These are phyloP conservation scores for Ogataea pignaliae DNA, from an alignment of 805 yeast species.

Conservation along the genomic window DNA sequence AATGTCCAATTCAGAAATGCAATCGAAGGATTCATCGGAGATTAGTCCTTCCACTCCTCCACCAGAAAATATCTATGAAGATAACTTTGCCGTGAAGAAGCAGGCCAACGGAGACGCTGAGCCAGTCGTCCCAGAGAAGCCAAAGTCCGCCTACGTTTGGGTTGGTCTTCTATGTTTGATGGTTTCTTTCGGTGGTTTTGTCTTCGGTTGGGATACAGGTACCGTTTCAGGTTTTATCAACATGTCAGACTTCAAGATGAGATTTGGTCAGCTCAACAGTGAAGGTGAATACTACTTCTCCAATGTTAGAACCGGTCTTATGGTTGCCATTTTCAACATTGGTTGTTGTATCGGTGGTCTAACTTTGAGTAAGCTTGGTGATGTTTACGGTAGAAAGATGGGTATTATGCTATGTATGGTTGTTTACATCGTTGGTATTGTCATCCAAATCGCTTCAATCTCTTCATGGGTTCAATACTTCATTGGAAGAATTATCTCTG, in stretches of 20 bases:
- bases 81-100: conserved; percentile 10
- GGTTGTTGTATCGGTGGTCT: conserved; percentile 76
- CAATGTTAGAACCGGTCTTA: conserved; percentile 52
- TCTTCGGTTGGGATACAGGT: conserved; percentile 78
- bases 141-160: conserved; percentile 21
- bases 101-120: conserved; percentile 7
- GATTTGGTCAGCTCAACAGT: conserved; percentile 45
- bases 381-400: conserved; percentile 53
- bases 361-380: conserved; percentile 52
- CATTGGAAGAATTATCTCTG: conserved; percentile 57
- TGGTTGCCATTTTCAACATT: conserved; percentile 65
- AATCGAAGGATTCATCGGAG: conserved; percentile 12
- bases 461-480: conserved; percentile 58
- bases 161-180: conserved; percentile 40
- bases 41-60: conserved; percentile 15
- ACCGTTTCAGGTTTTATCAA: conserved; percentile 69
- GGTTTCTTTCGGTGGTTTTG: conserved; percentile 73
- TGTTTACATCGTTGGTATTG: conserved; percentile 56
- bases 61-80: conserved; percentile 23
- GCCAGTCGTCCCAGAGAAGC: conserved; percentile 19
- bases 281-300: conserved; percentile 43
- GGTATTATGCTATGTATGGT: conserved; percentile 51
- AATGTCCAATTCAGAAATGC: conserved; percentile 14
- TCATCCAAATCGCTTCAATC: conserved; percentile 55
- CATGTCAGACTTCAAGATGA: conserved; percentile 49